phyloP scores from a whole-genome alignment of 768 basidiomycete species.

The Russula compacta region DNA sequence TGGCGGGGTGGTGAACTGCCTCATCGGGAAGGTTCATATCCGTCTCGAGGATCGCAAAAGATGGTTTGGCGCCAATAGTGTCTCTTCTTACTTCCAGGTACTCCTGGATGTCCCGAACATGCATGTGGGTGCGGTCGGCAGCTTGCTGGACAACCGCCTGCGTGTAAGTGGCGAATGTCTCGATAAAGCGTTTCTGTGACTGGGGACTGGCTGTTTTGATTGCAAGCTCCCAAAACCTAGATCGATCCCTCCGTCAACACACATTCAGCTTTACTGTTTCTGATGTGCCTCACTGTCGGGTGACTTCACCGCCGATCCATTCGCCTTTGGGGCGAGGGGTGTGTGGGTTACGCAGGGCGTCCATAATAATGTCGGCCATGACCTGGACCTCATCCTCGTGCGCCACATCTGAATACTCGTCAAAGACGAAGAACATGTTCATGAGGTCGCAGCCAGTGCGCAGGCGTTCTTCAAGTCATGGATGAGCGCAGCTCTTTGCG shows the following conservation, averaged over 20 bases:
- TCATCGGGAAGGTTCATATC: constrained; percentile 16
- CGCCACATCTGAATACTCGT: constrained; percentile 23
- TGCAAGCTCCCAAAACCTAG: constrained; percentile 21
- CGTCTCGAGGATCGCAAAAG: constrained; percentile 17
- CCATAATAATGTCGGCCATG: constrained; percentile 21
- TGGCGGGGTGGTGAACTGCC: constrained; percentile 10
- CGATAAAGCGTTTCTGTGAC: constrained; percentile 19
- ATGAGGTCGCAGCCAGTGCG: constrained; percentile 23
- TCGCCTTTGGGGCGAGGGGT: constrained; percentile 20
- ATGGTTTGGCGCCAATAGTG: constrained; percentile 19
- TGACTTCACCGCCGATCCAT: constrained; percentile 21
- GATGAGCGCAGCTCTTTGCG: background rate
- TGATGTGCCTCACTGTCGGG: constrained; percentile 19
- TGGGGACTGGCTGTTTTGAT: constrained; percentile 16
- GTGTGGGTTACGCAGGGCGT: constrained; percentile 22
- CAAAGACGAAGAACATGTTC: constrained; percentile 24
- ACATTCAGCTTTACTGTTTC: background rate
- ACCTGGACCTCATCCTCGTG: constrained; percentile 15
- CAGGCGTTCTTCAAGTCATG: constrained; percentile 7
- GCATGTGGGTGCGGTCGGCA: constrained; percentile 13
- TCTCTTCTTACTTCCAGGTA: constrained; percentile 18
- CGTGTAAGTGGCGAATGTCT: constrained; percentile 17
- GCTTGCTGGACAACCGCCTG: constrained; percentile 17
- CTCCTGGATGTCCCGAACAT: constrained; percentile 14
- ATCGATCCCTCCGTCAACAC: background rate